These are phyloP conservation scores for Apocynum venetum DNA, from an alignment of 257 asterid genomes.

Conservation along the genomic window DNA sequence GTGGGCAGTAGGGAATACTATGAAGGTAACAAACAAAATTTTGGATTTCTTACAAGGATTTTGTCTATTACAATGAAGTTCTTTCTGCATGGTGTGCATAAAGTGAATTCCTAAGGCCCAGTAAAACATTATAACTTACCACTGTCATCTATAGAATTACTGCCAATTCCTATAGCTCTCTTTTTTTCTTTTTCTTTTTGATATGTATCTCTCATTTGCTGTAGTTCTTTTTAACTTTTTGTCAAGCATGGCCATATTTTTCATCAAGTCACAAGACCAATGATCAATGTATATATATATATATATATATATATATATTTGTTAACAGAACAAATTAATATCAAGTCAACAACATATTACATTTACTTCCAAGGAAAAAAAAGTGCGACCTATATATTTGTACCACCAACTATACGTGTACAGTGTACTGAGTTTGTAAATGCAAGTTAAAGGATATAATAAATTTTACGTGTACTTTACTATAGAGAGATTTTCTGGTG, in stretches of 20 bases:
- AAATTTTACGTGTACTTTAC: not conserved
- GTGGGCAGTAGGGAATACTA: constrained; percentile 52
- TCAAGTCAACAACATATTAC: too few relatives aligned
- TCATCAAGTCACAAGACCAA: not conserved
- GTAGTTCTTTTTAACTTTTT: too few relatives aligned
- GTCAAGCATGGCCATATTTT: not conserved
- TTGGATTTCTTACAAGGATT: constrained; percentile 6
- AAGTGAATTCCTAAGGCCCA: not conserved
- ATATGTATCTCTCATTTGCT: not conserved
- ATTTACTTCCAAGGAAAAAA: too few relatives aligned
- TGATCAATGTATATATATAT: too few relatives aligned
- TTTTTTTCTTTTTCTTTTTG: too few relatives aligned
- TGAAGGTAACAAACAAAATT: constrained; percentile 17
- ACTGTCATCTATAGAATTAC: not conserved
- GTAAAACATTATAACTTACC: not conserved
- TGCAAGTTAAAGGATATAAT: not conserved
- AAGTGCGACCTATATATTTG: too few relatives aligned
- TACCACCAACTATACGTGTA: too few relatives aligned
- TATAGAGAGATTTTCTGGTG: not conserved
- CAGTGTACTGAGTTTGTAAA: not conserved
- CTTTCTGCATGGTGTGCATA: not conserved
- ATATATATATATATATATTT: too few relatives aligned
- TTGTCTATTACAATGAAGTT: constrained; percentile 10
- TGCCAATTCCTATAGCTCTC: not conserved
- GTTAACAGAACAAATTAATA: not conserved